Evolutionary conservation across 1,284 basidiomycete genomes (phyloP), one percentile per base, ranked within the genome.

Genomic region (Sparassis latifolia): DNA sequence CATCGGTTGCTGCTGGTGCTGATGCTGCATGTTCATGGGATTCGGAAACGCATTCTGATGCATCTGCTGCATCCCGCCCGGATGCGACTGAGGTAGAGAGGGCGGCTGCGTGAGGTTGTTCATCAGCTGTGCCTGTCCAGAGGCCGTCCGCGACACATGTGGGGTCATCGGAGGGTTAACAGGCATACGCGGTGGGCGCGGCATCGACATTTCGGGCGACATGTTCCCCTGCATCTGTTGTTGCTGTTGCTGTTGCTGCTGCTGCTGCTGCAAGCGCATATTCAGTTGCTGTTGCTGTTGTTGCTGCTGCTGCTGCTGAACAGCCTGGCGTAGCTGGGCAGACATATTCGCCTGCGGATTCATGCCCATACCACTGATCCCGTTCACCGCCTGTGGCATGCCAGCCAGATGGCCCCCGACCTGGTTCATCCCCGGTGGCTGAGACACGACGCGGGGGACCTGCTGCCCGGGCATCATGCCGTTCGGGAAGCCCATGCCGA

Each of bases 381-480:
- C 48, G 32, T 60, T 66, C 64, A 78, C 70, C 45, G 61, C 68
- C 44, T 66, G 66, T 52, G 73, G 72, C 62, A 78, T 73, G 42
- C 64, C 66, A 38, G 62, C 60, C 33, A 72, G 65, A 56, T 69
- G 67, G 10, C 59, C 59, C 0, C 50, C 55, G 5, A 52, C 27
- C 49, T 65, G 64, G 56, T 70, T 74, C 56, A 78, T 62, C 42
- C 49, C 55, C 51, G 69, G 69, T 12, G 77, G 72, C 61, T 83
- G 80, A 28, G 80, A 78, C 56, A 69, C 64, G 27, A 75, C 74
- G 60, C 80, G 75, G 55, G 80, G 74, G 51, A 74, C 62, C 44
- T 53, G 59, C 51, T 64, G 67, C 50, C 62, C 67, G 57, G 52
- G 53, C 50, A 59, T 57, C 46, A 77, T 70, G 57, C 62, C 64